Conservation (phyloP, 208 protist genomes). For the Leishmania aethiopica region DNA sequence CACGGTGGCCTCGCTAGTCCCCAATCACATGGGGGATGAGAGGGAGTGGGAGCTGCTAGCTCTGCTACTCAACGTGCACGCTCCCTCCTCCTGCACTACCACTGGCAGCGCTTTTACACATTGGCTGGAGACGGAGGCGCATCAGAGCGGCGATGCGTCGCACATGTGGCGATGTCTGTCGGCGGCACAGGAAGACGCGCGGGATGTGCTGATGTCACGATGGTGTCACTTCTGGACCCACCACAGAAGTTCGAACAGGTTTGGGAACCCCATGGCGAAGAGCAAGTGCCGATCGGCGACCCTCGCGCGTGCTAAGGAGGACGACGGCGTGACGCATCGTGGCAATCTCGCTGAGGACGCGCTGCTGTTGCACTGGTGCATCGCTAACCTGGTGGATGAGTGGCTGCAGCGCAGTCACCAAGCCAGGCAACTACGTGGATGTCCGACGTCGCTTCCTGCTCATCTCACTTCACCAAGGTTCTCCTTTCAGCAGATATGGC, state of each 20-base stretch:
- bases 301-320: background rate
- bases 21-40: background rate
- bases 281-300: background rate
- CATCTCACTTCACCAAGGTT: background rate
- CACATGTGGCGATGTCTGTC: background rate
- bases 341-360: background rate
- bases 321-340: background rate
- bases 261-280: background rate
- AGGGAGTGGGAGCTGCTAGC: conserved; percentile 21
- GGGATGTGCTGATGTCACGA: background rate
- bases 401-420: background rate
- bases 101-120: background rate
- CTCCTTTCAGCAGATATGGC: background rate
- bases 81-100: background rate
- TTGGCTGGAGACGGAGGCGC: conserved; percentile 1
- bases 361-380: background rate
- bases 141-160: background rate
- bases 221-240: background rate
- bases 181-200: background rate
- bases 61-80: conserved; percentile 7
- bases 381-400: background rate
- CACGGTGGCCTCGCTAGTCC: background rate
- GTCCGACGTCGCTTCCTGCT: background rate
- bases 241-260: background rate
- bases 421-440: background rate